phyloP scores from a whole-genome alignment of 78 protist species.

The Planoprotostelium fungivorum region DNA sequence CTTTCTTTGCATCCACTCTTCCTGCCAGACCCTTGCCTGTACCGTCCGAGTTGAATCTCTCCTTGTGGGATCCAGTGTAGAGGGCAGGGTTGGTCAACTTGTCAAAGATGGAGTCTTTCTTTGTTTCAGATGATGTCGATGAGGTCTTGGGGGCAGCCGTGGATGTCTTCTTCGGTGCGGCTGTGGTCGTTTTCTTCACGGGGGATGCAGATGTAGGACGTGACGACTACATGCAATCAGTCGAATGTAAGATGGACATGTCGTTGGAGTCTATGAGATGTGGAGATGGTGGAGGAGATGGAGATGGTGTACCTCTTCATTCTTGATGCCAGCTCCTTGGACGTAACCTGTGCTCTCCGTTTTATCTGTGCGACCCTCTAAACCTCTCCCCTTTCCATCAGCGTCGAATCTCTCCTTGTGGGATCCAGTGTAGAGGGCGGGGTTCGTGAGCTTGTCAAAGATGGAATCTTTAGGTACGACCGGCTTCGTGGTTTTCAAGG shows the following conservation, averaged over 20 bases:
- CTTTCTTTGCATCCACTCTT: not conserved
- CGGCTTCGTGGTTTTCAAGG: not conserved
- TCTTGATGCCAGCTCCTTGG: not conserved
- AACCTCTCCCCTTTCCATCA: constrained; percentile 12
- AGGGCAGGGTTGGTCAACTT: constrained; percentile 3
- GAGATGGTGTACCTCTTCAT: too few relatives aligned
- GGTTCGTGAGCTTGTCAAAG: constrained; percentile 4
- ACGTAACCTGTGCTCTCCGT: not conserved
- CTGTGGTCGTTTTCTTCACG: not conserved
- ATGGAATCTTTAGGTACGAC: not conserved
- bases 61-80: constrained; percentile 12
- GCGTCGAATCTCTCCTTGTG: constrained; percentile 18
- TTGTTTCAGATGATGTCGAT: not conserved
- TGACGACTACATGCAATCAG: not conserved
- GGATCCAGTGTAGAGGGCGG: constrained; percentile 3
- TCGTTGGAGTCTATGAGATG: too few relatives aligned
- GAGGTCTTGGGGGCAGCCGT: not conserved
- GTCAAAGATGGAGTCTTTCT: constrained; percentile 4
- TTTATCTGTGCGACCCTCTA: not conserved
- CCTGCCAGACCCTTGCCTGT: constrained; percentile 2
- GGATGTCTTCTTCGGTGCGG: not conserved
- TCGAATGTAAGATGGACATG: too few relatives aligned
- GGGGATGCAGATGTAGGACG: not conserved
- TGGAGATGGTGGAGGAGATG: too few relatives aligned
- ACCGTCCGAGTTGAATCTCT: constrained; percentile 7